Base-by-base conservation (phyloP, 495 filamentous ascomycete genomes). In the Trichoderma asperelloides region DNA sequence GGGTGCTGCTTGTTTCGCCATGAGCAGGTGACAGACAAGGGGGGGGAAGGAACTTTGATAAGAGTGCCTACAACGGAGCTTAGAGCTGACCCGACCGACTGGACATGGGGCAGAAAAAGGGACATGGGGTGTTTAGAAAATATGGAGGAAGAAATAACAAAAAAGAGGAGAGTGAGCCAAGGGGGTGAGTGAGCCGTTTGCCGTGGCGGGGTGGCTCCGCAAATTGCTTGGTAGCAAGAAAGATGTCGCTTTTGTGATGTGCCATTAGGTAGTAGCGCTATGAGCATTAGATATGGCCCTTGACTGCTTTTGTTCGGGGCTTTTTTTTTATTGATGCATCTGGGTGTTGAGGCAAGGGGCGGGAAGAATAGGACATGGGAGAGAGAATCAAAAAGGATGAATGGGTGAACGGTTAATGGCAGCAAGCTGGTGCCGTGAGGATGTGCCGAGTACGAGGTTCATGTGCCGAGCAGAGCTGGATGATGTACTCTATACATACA, bases 11-110 rank as follows among this genome's bases (percentile, higher is more conserved):
- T 37, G 33, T 37, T 8, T 45, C 16, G 18, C 13, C 16, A 0
- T 18, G 41, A 45, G 41, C 41, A 45, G 41, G 41, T 45, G 41
- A 45, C 41, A 45, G 12, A 16, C 18, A 45, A n/a, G 16, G 16
- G 47, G 47, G 18, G 13, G 18, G 47, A 13, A 8, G 3, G 25
- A n/a, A n/a, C n/a, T n/a, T 11, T 11, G 55, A 18, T 28, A 18
- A 30, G 55, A 60, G 21, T 21, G 47, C 7, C 18, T 18, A n/a
- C 47, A 25, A 60, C 55, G 55, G 55, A 30, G 55, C 55, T 30
- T 60, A 30, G 55, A 60, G 55, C 55, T 27, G 55, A 60, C 55
- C 55, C 55, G 55, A 60, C 55, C 55, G 55, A 30, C 55, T 60
- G 55, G 55, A 16, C 55, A 30, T 28, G 23, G 55, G 25, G 23